Evolutionary conservation across 2,329 filamentous ascomycete species (phyloP), one percentile per base, ranked within the genome.

Genomic region (Parastagonospora nodorum): DNA sequence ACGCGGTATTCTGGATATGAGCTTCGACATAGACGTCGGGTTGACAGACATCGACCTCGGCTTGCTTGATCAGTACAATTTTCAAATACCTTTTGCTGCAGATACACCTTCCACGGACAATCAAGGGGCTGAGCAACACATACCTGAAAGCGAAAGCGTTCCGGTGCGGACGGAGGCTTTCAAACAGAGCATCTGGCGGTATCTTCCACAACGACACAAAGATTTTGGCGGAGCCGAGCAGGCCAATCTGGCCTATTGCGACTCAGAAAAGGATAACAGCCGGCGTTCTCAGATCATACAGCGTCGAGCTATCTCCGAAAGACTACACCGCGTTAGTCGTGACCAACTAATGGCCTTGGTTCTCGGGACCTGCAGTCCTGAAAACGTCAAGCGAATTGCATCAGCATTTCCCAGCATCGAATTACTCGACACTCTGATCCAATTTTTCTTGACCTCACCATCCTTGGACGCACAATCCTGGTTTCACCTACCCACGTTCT

Each of bases 311-410:
- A 74, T 75, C 5, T 68, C 69, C 35, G 77, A 78, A 48, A 72
- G 71, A 30, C 58, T 79, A 3, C 67, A 71, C 14, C 72, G 73
- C 37, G 73, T 70, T 2, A 74, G 74, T 15, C 71, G 77, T 28
- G 88, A 90, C 67, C 80, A 80, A 40, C 80, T 89, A 1, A 74
- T 90, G 48, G 85, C 82, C 9, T 79, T 89, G 50, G 82, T 89
- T 1, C 73, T 90, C 31, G 78, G 80, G 42, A 84, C 81, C 4
- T 86, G 82, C 59, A 81, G 80, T 40, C 73, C 74, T 2, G 61
- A 81, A 70, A 73, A 80, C 71, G 71, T 80, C 66, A 59, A 58
- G 51, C 80, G 76, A 42, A 82, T 84, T 15, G 83, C 80, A 14
- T 81, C 78, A 1, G 85, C 85, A 0, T 88, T 88, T 55, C 84